These are phyloP conservation scores for Naganishia antarctica DNA, from an alignment of 768 basidiomycete genomes.

Conservation along the genomic window DNA sequence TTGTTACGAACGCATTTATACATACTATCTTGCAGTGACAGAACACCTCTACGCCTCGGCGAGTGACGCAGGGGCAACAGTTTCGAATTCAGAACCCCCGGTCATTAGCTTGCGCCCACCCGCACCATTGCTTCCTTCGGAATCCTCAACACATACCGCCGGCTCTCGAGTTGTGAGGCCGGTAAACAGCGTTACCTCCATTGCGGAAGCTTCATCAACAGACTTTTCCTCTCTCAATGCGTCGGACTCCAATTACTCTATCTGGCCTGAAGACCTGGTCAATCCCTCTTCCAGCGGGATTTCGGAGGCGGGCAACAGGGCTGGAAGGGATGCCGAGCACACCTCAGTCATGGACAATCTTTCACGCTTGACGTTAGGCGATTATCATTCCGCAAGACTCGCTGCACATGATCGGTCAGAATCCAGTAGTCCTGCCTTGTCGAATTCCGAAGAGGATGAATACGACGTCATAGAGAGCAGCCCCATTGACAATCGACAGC, in stretches of 20 bases:
- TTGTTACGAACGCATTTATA: no score
- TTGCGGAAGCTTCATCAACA: background rate
- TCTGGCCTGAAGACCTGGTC: conserved; percentile 11
- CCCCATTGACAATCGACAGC: background rate
- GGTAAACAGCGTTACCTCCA: background rate
- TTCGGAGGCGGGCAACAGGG: background rate
- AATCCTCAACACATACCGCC: background rate
- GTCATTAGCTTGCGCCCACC: no score
- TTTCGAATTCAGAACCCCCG: no score
- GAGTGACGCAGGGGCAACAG: no score
- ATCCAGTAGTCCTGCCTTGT: background rate
- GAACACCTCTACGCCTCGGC: no score
- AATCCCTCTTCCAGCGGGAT: background rate
- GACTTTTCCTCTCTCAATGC: background rate
- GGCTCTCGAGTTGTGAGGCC: background rate
- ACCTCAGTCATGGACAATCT: background rate
- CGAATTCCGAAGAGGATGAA: conserved; percentile 5
- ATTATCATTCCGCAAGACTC: background rate
- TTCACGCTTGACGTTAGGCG: background rate
- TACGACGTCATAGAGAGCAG: no score
- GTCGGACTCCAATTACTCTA: conserved; percentile 8
- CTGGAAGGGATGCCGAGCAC: background rate
- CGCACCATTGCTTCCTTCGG: no score
- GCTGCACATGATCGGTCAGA: background rate
- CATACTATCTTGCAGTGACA: no score